Evolutionary conservation across 805 yeast species (phyloP).

Genomic region (Starmerella tilneyi): DNA sequence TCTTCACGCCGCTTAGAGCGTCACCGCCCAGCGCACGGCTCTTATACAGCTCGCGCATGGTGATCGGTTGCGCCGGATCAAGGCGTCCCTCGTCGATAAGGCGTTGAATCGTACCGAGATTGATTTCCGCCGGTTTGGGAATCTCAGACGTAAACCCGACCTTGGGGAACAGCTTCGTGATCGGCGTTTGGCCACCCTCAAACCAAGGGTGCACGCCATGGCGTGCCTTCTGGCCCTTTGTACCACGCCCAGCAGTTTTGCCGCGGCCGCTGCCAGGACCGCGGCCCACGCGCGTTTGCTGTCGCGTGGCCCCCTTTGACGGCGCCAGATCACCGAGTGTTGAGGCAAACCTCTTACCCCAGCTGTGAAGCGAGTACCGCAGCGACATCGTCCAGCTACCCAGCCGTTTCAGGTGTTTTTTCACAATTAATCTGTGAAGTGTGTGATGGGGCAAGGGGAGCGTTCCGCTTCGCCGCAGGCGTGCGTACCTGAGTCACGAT

Average conservation of each 20-base stretch:
- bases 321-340: constrained; percentile 27
- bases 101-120: constrained; percentile 57
- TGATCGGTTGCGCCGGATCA: constrained; percentile 41
- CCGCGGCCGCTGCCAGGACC: constrained; percentile 86
- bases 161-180: constrained; percentile 73
- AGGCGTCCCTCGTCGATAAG: constrained; percentile 63
- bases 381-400: background rate
- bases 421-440: no score
- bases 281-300: constrained; percentile 67
- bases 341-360: constrained; percentile 18
- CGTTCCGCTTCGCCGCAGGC: no score
- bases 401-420: background rate
- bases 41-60: constrained; percentile 67
- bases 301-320: constrained; percentile 29
- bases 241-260: constrained; percentile 95
- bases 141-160: constrained; percentile 55
- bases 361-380: constrained; percentile 5
- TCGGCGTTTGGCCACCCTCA: constrained; percentile 98
- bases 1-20: constrained; percentile 67
- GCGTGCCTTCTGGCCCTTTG: constrained; percentile 96
- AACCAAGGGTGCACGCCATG: constrained; percentile 84
- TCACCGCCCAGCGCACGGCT: constrained; percentile 46
- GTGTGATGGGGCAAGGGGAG: no score
- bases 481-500: no score
- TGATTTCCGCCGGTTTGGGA: constrained; percentile 39